These are phyloP conservation scores for Lenzites betulinus DNA, from an alignment of 768 basidiomycete species.

Conservation along the genomic window DNA sequence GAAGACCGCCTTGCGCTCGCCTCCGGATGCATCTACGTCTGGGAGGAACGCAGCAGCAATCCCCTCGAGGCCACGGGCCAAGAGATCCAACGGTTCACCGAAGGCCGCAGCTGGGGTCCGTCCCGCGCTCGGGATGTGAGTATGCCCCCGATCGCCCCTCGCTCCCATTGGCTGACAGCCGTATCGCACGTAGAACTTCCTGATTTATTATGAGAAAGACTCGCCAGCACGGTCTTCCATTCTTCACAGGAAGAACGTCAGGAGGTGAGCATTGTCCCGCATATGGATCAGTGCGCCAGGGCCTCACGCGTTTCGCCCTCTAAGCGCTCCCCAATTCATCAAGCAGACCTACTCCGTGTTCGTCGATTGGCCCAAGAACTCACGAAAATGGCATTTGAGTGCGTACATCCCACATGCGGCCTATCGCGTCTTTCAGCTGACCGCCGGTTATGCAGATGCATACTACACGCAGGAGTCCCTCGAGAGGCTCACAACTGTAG, in stretches of 20 bases:
- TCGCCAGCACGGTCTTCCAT: conserved; percentile 26
- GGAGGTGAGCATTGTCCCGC: conserved; percentile 21
- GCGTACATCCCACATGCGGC: conserved; percentile 9
- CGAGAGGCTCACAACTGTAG: conserved; percentile 57
- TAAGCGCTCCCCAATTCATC: conserved; percentile 34
- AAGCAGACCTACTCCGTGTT: conserved; percentile 44
- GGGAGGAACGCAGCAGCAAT: conserved; percentile 39
- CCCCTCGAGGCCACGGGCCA: conserved; percentile 37
- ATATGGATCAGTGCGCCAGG: not conserved
- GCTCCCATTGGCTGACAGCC: conserved; percentile 18
- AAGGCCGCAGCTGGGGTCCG: conserved; percentile 41
- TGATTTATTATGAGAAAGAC: conserved; percentile 44
- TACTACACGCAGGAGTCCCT: conserved; percentile 72
- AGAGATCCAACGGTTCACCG: conserved; percentile 42
- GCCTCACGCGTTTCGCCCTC: not conserved
- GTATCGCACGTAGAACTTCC: conserved; percentile 34
- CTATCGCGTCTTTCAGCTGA: not conserved
- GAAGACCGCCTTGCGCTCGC: conserved; percentile 39
- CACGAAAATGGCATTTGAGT: conserved; percentile 44
- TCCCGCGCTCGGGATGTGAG: conserved; percentile 38
- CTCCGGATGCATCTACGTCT: conserved; percentile 41
- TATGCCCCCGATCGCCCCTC: conserved; percentile 8
- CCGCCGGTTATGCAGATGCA: conserved; percentile 53
- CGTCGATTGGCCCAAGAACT: conserved; percentile 32
- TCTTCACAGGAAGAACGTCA: conserved; percentile 26